These are phyloP conservation scores for Castanea crenata DNA, from an alignment of 306 rosid genomes.

Conservation along the genomic window DNA sequence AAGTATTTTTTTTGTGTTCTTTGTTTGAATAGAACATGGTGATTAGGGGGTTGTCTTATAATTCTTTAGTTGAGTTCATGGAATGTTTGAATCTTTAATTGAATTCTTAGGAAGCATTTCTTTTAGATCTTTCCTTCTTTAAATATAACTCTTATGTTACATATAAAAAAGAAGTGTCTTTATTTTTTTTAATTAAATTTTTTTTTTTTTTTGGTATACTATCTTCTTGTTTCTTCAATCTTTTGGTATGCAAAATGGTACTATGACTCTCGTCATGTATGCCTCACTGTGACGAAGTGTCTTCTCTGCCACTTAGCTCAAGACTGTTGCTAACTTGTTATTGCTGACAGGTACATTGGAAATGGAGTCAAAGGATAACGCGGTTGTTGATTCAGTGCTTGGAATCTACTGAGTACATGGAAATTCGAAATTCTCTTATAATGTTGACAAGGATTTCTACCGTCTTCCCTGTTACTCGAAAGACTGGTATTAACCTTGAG, in stretches of 20 bases:
- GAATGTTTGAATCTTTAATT: too few relatives aligned
- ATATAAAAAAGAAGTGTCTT: background rate
- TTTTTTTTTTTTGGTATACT: background rate
- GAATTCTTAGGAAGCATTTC: too few relatives aligned
- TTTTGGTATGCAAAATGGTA: background rate
- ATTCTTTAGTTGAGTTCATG: too few relatives aligned
- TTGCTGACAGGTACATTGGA: constrained; percentile 87
- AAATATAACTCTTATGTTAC: too few relatives aligned
- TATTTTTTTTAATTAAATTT: too few relatives aligned
- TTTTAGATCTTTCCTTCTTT: too few relatives aligned
- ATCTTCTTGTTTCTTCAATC: background rate
- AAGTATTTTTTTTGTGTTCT: too few relatives aligned
- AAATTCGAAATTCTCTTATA: constrained; percentile 93
- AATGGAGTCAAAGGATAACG: constrained; percentile 98
- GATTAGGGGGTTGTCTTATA: too few relatives aligned
- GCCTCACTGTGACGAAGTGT: background rate
- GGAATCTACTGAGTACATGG: constrained; percentile 97
- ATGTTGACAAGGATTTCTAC: constrained; percentile 85
- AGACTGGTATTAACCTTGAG: constrained; percentile 93
- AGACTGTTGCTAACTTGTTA: constrained; percentile 1
- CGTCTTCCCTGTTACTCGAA: constrained; percentile 95
- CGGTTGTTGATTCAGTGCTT: constrained; percentile 85
- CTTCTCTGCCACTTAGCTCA: background rate
- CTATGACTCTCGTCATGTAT: background rate
- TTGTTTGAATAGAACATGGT: too few relatives aligned